A percentile compares a stretch with the other conserved stretches of the same genome.
phyloP scores from a whole-genome alignment of 805 yeast species.

The Saccharomycopsis capsularis region DNA sequence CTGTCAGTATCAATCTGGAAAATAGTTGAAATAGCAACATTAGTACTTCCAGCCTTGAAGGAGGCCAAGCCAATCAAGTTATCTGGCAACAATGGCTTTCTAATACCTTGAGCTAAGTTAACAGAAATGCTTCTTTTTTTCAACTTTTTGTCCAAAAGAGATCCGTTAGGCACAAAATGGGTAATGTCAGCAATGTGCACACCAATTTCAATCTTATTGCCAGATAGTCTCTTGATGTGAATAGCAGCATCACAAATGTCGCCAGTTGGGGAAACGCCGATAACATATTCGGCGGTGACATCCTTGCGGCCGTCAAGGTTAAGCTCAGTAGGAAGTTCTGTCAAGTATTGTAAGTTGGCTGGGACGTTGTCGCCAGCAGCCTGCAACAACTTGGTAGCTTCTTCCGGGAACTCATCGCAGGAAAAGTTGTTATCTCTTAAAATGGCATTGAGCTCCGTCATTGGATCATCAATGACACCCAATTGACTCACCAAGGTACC shows the following conservation, averaged over 20 bases:
- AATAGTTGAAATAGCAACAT: constrained; percentile 68
- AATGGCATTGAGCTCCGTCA: constrained; percentile 80
- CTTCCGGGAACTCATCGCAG: constrained; percentile 70
- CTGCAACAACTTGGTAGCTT: constrained; percentile 26
- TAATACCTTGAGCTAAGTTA: constrained; percentile 68
- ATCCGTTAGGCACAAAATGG: constrained; percentile 61
- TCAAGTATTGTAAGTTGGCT: constrained; percentile 14
- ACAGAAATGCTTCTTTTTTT: constrained; percentile 88
- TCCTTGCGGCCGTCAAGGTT: constrained; percentile 39
- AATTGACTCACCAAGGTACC: constrained; percentile 86
- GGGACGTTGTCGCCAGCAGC: constrained; percentile 29
- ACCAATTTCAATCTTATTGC: constrained; percentile 68
- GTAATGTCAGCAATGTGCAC: constrained; percentile 81
- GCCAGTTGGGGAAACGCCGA: constrained; percentile 56
- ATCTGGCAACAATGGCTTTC: constrained; percentile 59
- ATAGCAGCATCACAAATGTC: constrained; percentile 68
- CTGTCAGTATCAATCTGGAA: constrained; percentile 70
- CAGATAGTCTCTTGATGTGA: constrained; percentile 60
- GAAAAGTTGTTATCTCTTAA: constrained; percentile 79
- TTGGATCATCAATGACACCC: constrained; percentile 70
- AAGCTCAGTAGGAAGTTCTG: constrained; percentile 25
- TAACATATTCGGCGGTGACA: constrained; percentile 52
- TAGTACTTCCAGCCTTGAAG: constrained; percentile 50
- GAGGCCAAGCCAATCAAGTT: constrained; percentile 54
- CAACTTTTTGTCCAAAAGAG: constrained; percentile 78